phyloP scores from a whole-genome alignment of 495 filamentous ascomycete species.

The Annulohypoxylon stygium region DNA sequence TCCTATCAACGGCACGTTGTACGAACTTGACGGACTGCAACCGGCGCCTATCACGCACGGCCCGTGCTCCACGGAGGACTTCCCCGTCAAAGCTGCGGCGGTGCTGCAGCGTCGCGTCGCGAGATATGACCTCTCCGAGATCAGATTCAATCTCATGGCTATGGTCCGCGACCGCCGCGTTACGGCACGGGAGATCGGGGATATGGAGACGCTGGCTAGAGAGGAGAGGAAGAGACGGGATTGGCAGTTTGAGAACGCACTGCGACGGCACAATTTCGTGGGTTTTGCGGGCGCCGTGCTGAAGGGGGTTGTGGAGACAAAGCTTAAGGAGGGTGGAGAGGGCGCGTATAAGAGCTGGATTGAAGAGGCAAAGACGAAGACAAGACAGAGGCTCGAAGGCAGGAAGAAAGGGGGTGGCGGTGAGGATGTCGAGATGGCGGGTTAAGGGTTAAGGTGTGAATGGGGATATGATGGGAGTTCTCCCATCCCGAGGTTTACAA shows the following conservation, averaged over 20 bases:
- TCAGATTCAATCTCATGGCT: slow-evolving; percentile 95
- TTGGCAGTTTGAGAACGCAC: slow-evolving; percentile 97
- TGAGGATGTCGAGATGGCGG: slow-evolving; percentile 62
- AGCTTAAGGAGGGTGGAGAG: slow-evolving; percentile 71
- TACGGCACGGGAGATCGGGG: slow-evolving; percentile 83
- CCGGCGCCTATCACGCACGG: slow-evolving; percentile 93
- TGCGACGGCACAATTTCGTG: slow-evolving; percentile 94
- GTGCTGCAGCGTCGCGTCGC: slow-evolving; percentile 87
- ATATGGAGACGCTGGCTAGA: slow-evolving; percentile 78
- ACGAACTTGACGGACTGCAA: slow-evolving; percentile 96
- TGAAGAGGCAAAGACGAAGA: slow-evolving; percentile 78
- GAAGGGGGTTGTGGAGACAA: slow-evolving; percentile 81
- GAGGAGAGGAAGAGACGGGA: slow-evolving; percentile 87
- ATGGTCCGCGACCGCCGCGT: slow-evolving; percentile 86
- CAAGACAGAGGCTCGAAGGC: slow-evolving; percentile 72
- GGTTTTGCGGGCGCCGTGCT: slow-evolving; percentile 93
- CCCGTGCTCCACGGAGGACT: slow-evolving; percentile 72
- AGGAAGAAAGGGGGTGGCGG: slow-evolving; percentile 57
- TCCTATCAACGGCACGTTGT: slow-evolving; percentile 79
- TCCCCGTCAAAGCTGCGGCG: slow-evolving; percentile 85
- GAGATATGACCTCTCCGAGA: slow-evolving; percentile 87
- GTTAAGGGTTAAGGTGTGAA: slow-evolving; percentile 6
- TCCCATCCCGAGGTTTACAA: neutral
- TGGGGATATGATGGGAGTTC: neutral
- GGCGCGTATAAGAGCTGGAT: slow-evolving; percentile 84